Evolutionary conservation across 371 early-diverging fungal species (phyloP).

Genomic region (Gilbertella persicaria): DNA sequence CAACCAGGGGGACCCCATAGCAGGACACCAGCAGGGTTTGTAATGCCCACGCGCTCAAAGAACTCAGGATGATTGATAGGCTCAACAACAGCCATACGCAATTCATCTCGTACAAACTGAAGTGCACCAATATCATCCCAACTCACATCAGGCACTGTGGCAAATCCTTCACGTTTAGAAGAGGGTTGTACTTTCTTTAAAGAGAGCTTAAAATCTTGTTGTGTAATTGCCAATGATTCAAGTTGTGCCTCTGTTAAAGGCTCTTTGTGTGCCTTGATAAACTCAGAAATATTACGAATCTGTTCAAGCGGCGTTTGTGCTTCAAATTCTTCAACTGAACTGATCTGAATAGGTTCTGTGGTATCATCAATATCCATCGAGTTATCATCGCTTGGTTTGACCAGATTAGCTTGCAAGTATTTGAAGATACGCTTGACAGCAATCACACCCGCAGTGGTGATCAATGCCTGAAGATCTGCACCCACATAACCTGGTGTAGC

Average conservation of each 20-base stretch:
- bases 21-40: constrained; percentile 93
- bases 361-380: constrained; percentile 49
- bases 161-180: constrained; percentile 98
- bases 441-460: constrained; percentile 96
- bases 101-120: constrained; percentile 82
- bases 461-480: constrained; percentile 96
- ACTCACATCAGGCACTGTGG: constrained; percentile 93
- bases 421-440: constrained; percentile 94
- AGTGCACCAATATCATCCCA: constrained; percentile 98
- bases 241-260: constrained; percentile 85
- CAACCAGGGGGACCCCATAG: constrained; percentile 99
- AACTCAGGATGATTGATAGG: constrained; percentile 95
- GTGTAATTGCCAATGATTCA: constrained; percentile 80
- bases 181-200: constrained; percentile 95
- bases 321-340: constrained; percentile 57
- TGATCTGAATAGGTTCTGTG: constrained; percentile 34
- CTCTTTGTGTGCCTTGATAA: constrained; percentile 69
- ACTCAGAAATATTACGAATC: constrained; percentile 72
- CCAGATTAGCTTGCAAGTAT: constrained; percentile 43
- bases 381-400: constrained; percentile 9
- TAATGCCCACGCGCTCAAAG: constrained; percentile 93
- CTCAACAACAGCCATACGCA: constrained; percentile 96
- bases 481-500: constrained; percentile 99
- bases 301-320: constrained; percentile 57
- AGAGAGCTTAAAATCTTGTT: constrained; percentile 90